Base-by-base conservation (phyloP, 2,329 filamentous ascomycete species). In the Biscogniauxia marginata region DNA sequence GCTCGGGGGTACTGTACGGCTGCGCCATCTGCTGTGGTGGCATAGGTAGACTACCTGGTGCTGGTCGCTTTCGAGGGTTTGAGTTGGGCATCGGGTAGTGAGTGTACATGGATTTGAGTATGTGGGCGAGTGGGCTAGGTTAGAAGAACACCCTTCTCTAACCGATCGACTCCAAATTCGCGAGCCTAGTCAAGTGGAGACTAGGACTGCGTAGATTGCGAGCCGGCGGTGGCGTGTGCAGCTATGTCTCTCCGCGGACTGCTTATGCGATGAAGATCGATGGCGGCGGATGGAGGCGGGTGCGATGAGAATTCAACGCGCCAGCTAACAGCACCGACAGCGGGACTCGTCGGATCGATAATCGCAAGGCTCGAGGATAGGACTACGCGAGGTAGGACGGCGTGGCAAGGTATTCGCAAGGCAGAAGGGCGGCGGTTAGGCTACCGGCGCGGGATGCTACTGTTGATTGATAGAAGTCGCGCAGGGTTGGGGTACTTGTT, bases 21-120 rank as follows among this genome's bases (percentile, higher is more conserved):
- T 72, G 70, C 55, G 79, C 77, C 67, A 80, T 73, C 63, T 74
- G 75, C 23, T 75, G 74, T 53, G 58, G 74, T 53, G 58, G 65
- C 55, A 67, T 63, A 4, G 70, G 68, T 55, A 67, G 39, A 52
- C 60, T 70, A 58, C 70, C 70, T 34, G 68, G 70, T 52, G 70
- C 67, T 62, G 68, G 66, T 59, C 69, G 64, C 63, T 72, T 72
- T 62, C 69, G 66, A 56, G 67, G 58, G 57, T 69, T 74, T 65
- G 67, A 72, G 49, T 66, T 60, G 59, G 69, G 61, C 63, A 69
- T 70, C 51, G 65, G 57, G 49, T 67, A 64, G 50, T 66, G 65
- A 55, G 61, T 61, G 64, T 67, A 68, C 67, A 68, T 70, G 64
- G 60, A 60, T 61, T 56, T 56, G 50, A 54, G 46, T 51, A 24